A percentile compares a stretch with the other conserved stretches of the same genome.
phyloP scores from a whole-genome alignment of 2,329 filamentous ascomycete genomes.

The Aspergillus terreus region DNA sequence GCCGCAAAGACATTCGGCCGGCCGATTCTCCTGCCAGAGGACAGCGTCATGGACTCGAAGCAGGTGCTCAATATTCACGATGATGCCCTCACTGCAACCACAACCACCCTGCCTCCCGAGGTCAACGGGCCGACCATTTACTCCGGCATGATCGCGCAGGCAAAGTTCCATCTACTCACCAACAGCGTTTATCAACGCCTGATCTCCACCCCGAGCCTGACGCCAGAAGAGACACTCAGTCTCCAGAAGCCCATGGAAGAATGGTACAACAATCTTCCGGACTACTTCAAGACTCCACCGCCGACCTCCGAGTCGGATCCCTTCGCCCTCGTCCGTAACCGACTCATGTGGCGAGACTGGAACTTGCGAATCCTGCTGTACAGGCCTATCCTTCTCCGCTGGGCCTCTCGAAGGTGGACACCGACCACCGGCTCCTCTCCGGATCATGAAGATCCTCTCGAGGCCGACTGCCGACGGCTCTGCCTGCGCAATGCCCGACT shows the following conservation, averaged over 20 bases:
- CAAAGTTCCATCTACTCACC: constrained; percentile 42
- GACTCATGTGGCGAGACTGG: constrained; percentile 42
- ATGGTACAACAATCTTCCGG: constrained; percentile 40
- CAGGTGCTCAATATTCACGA: constrained; percentile 45
- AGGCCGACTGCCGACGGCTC: constrained; percentile 35
- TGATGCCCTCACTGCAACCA: constrained; percentile 34
- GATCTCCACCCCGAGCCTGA: constrained; percentile 40
- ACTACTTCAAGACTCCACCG: constrained; percentile 37
- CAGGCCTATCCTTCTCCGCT: constrained; percentile 40
- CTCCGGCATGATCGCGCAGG: constrained; percentile 40
- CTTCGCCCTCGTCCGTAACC: constrained; percentile 36
- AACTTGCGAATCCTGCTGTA: constrained; percentile 44
- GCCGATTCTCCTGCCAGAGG: constrained; percentile 44
- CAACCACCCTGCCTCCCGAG: constrained; percentile 35
- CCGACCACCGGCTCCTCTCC: constrained; percentile 24
- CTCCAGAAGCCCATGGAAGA: constrained; percentile 42
- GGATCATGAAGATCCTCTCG: constrained; percentile 32
- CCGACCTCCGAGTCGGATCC: constrained; percentile 31
- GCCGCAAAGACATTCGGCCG: constrained; percentile 50
- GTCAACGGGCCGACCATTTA: constrained; percentile 41
- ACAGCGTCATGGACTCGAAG: constrained; percentile 43
- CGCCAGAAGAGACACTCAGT: constrained; percentile 38
- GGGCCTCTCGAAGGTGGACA: constrained; percentile 35
- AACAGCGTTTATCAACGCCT: constrained; percentile 44
- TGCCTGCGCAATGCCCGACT: constrained; percentile 40